Conservation (phyloP, 345 rosid species). For the Dimocarpus longan region DNA sequence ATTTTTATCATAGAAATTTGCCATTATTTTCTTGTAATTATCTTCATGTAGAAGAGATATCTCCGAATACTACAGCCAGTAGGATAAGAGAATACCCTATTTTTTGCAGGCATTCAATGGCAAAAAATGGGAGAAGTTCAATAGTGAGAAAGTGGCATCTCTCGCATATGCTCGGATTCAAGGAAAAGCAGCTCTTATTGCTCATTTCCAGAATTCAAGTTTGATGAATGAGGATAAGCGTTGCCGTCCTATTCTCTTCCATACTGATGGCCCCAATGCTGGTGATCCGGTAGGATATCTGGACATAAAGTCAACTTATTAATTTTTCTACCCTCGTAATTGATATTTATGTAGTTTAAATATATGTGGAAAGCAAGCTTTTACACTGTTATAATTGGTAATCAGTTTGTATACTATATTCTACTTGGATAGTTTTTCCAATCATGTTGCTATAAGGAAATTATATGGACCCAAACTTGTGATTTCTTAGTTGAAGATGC, state of each 20-base stretch:
- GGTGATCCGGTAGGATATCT: conserved; percentile 68
- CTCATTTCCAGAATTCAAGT: conserved; percentile 94
- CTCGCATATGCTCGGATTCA: conserved; percentile 90
- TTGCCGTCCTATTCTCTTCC: conserved; percentile 86
- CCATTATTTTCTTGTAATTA: background rate
- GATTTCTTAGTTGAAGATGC: background rate
- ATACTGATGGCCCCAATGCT: conserved; percentile 86
- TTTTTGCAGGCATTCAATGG: conserved; percentile 77
- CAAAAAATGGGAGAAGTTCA: conserved; percentile 91
- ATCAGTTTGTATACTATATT: background rate
- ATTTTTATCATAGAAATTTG: background rate
- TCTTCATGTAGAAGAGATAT: background rate
- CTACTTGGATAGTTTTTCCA: background rate
- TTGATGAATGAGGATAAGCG: conserved; percentile 95
- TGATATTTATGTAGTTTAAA: background rate
- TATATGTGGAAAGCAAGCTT: background rate
- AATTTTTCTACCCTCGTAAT: background rate
- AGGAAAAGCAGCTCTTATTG: conserved; percentile 83
- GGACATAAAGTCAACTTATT: conserved; percentile 8
- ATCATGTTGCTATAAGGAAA: background rate
- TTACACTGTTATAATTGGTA: background rate
- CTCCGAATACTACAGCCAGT: background rate
- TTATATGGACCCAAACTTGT: background rate
- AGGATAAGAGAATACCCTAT: background rate
- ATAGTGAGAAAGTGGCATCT: conserved; percentile 86